phyloP scores from a whole-genome alignment of 805 yeast genomes.

The Zygotorulaspora florentina region DNA sequence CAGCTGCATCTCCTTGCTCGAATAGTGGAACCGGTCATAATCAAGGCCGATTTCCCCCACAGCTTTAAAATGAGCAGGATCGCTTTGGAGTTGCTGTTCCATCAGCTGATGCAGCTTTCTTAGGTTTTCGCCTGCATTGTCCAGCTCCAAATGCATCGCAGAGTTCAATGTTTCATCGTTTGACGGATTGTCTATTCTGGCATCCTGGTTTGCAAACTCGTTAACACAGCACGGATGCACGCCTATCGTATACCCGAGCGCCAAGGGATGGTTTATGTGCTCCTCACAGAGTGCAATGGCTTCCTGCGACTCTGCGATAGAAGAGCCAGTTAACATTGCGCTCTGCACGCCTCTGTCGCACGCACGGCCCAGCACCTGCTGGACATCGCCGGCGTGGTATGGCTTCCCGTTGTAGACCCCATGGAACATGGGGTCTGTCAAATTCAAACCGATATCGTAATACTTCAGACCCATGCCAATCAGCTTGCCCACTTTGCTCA shows the following conservation, averaged over 20 bases:
- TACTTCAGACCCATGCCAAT: conserved; percentile 12
- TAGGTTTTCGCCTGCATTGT: conserved; percentile 13
- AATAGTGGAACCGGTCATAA: conserved; percentile 80
- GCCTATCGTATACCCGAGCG: conserved; percentile 71
- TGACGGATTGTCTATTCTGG: conserved; percentile 27
- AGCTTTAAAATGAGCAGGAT: conserved; percentile 59
- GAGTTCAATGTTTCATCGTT: conserved; percentile 23
- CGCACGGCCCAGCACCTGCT: conserved; percentile 63
- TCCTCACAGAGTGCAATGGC: conserved; percentile 53
- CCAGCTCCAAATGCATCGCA: conserved; percentile 9
- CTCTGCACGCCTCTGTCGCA: conserved; percentile 56
- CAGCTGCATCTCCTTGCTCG: conserved; percentile 63
- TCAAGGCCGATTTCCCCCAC: conserved; percentile 96
- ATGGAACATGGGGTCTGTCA: conserved; percentile 83
- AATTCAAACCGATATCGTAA: conserved; percentile 61
- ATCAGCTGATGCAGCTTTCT: conserved; percentile 48
- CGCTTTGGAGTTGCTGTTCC: conserved; percentile 44
- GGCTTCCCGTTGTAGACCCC: conserved; percentile 72
- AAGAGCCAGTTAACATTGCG: conserved; percentile 81
- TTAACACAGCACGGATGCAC: conserved; percentile 90
- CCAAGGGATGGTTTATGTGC: conserved; percentile 27
- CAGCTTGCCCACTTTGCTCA: neutral
- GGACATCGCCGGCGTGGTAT: conserved; percentile 64
- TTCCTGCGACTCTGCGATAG: conserved; percentile 58
- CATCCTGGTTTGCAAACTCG: conserved; percentile 41